Base-by-base conservation (phyloP, 148 eudicot species). In the Tetragonia tetragonoides region DNA sequence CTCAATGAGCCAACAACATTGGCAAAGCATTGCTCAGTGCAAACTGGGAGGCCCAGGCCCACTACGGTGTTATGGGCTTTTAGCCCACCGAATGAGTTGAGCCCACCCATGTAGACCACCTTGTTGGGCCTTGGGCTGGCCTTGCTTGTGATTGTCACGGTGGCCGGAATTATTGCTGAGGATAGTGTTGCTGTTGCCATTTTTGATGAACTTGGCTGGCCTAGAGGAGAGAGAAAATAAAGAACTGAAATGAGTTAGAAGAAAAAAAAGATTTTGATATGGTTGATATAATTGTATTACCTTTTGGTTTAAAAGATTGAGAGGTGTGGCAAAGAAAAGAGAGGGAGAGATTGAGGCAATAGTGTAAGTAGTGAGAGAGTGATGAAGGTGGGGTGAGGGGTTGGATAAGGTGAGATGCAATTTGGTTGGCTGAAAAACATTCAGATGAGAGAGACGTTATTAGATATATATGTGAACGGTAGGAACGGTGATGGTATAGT, bases 11-110 rank as follows among this genome's bases (percentile, higher is more conserved):
- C 71, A 4, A 80, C 84, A 8, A 83, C 51, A 10, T 84, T 83
- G 6, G 86, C 86, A 70, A 88, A 88, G 40, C 86, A 75, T 47
- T 75, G 84, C 57, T 83, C 86, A 0, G 89, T 81, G 73, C 80
- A 72, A 15, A 79, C 66, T 2, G 86, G 82, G 0, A 64, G 51
- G n/a, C 87, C 89, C 8, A 83, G 75, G 10, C 82, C 53, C 4
- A 67, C 66, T 61, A 81, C 82, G 18, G 51, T 72, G 83, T 79
- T 84, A 38, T 86, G 82, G 16, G 83, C 85, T 75, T 81, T 88
- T 7, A 88, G 82, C 8, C 89, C 89, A 0, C 81, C 80, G 66
- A 73, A 83, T 37, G 75, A 78, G 82, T 82, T 85, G 28, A 89
- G 42, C 10, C 84, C 82, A 11, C 15, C 24, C 7, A 87, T 62